phyloP scores from a whole-genome alignment of 139 green algal genomes.

The Chlorella sorokiniana region DNA sequence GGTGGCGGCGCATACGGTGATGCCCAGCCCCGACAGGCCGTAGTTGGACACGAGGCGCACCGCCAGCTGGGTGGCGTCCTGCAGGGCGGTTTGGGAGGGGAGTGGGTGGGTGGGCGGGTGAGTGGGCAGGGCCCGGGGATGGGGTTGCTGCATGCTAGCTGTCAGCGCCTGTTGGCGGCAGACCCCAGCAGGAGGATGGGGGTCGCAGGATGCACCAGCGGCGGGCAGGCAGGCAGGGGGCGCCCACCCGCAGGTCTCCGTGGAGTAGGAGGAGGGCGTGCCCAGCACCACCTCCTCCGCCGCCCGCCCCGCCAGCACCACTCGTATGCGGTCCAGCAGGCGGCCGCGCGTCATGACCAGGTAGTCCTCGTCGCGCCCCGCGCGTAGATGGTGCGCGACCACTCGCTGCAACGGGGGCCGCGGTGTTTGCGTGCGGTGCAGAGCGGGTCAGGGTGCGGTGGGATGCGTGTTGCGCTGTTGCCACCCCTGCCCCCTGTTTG shows the following conservation, averaged over 20 bases:
- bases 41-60: constrained; percentile 62
- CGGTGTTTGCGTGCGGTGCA: background rate
- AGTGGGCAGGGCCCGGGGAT: background rate
- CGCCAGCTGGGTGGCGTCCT: constrained; percentile 51
- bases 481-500: too few species aligned
- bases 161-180: too few species aligned
- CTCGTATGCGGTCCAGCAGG: constrained; percentile 76
- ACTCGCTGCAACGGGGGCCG: constrained; percentile 38
- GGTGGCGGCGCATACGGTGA: constrained; percentile 48
- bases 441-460: background rate
- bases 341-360: constrained; percentile 71
- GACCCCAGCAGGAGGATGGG: too few species aligned
- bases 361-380: constrained; percentile 81
- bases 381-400: constrained; percentile 74
- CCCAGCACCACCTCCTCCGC: constrained; percentile 53
- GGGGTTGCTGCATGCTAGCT: too few species aligned
- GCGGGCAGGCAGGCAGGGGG: background rate
- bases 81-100: constrained; percentile 1
- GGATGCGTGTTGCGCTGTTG: background rate
- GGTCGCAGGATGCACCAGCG: too few species aligned
- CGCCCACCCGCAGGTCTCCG: constrained; percentile 20
- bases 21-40: constrained; percentile 48
- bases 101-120: background rate
- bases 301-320: constrained; percentile 70
- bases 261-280: constrained; percentile 37